Evolutionary conservation across 805 yeast species (phyloP).

Genomic region (Tetrapisispora pingtungensis): DNA sequence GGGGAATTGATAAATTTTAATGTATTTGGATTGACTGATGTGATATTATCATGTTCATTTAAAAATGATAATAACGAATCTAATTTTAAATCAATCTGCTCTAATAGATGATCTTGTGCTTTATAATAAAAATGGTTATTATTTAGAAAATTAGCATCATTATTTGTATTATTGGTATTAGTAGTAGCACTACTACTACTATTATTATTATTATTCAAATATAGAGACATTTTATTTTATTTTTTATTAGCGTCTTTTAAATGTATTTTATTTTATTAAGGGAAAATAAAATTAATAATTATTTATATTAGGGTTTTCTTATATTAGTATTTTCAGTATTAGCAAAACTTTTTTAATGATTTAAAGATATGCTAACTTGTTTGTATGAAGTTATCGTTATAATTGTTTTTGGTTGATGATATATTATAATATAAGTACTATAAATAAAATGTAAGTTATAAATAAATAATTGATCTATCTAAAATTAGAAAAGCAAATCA

Average conservation of each 20-base stretch:
- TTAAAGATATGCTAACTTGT: not conserved
- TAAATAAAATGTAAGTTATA: no score
- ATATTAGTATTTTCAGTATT: no score
- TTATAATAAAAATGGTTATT: constrained; percentile 3
- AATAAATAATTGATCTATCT: no score
- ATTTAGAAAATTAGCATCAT: constrained; percentile 1
- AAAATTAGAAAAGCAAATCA: no score
- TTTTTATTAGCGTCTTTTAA: no score
- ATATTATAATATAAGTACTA: no score
- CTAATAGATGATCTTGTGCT: constrained; percentile 1
- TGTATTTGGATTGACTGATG: not conserved
- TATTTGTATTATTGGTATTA: not conserved
- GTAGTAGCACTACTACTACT: not conserved
- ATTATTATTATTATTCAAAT: not conserved
- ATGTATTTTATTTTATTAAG: no score
- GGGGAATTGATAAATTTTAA: constrained; percentile 1
- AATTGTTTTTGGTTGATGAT: not conserved
- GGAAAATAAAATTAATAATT: no score
- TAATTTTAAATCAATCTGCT: not conserved
- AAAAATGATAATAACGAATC: constrained; percentile 4
- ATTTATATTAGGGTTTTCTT: no score
- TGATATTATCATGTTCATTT: constrained; percentile 3
- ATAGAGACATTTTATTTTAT: not conserved
- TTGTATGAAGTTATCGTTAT: not conserved
- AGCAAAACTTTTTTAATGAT: not conserved